Evolutionary conservation across 805 yeast species (phyloP).

Genomic region (Naumovozyma castellii): DNA sequence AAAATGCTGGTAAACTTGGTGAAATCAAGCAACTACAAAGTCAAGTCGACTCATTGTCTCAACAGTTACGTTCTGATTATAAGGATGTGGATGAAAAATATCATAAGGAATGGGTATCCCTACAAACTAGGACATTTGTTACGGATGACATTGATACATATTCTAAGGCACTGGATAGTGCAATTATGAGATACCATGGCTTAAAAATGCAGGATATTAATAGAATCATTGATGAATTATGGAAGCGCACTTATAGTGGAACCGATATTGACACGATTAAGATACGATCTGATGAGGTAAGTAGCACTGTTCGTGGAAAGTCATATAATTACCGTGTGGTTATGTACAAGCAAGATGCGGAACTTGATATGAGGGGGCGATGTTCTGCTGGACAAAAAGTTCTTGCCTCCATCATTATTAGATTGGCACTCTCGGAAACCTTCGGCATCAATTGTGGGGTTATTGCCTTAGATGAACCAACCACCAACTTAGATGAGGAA

Average conservation of each 20-base stretch:
- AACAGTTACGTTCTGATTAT: conserved; percentile 64
- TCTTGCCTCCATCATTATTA: conserved; percentile 79
- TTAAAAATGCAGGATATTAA: conserved; percentile 90
- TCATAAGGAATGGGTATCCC: conserved; percentile 59
- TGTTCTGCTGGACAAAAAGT: conserved; percentile 98
- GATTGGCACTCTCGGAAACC: conserved; percentile 89
- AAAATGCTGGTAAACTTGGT: conserved; percentile 70
- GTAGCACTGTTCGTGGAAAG: conserved; percentile 36
- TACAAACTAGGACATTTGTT: conserved; percentile 66
- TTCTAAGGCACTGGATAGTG: conserved; percentile 77
- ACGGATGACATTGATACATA: conserved; percentile 76
- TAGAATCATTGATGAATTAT: conserved; percentile 74
- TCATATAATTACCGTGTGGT: conserved; percentile 89
- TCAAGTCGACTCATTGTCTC: conserved; percentile 46
- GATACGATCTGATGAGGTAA: conserved; percentile 66
- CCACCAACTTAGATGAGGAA: conserved; percentile 86
- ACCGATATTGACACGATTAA: conserved; percentile 89
- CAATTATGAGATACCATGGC: conserved; percentile 87
- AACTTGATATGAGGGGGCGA: conserved; percentile 94
- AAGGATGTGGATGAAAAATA: conserved; percentile 54
- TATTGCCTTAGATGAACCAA: conserved; percentile 95
- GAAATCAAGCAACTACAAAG: conserved; percentile 76
- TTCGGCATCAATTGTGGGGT: conserved; percentile 93
- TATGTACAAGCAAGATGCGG: conserved; percentile 86
- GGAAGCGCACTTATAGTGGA: conserved; percentile 92